Evolutionary conservation across 306 rosid species (phyloP).

Genomic region (Boehmeria nivea): DNA sequence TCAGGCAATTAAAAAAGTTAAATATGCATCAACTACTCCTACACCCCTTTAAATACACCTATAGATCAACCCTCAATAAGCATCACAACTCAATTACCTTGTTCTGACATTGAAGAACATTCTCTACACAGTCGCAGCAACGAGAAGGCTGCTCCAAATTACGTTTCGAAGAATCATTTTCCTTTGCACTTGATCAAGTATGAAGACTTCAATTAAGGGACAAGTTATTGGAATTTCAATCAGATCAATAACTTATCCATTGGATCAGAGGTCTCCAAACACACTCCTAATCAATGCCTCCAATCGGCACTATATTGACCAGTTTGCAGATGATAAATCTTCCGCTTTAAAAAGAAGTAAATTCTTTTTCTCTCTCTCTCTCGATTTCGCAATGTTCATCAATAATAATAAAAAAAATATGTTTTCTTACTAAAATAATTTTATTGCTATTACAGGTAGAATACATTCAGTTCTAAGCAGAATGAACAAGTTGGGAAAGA

Average conservation of each 20-base stretch:
- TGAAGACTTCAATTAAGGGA: conserved; percentile 31
- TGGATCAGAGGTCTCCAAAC: conserved; percentile 20
- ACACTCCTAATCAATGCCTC: conserved; percentile 23
- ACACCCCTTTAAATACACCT: conserved; percentile 26
- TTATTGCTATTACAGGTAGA: conserved; percentile 16
- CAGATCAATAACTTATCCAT: conserved; percentile 18
- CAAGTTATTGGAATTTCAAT: conserved; percentile 32
- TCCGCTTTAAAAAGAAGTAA: conserved; percentile 23
- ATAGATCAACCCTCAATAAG: conserved; percentile 3
- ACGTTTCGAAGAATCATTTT: no score
- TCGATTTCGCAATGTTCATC: not conserved
- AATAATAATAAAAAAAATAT: not conserved
- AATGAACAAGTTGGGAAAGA: conserved; percentile 31
- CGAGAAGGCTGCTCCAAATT: no score
- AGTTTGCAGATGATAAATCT: conserved; percentile 10
- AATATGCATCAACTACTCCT: conserved; percentile 7
- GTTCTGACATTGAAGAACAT: conserved; percentile 12
- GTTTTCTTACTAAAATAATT: conserved; percentile 1
- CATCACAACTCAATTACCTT: conserved; percentile 2
- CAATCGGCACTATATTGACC: no score
- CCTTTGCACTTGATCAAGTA: conserved; percentile 5
- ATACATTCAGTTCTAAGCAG: conserved; percentile 17
- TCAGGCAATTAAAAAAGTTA: conserved; percentile 24
- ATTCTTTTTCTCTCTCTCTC: not conserved
- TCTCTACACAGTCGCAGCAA: not conserved